Evolutionary conservation across 1,139 yeast species (phyloP), one percentile per base, ranked within the genome.

Genomic region (Hyphopichia wangnamkhiaoensis): DNA sequence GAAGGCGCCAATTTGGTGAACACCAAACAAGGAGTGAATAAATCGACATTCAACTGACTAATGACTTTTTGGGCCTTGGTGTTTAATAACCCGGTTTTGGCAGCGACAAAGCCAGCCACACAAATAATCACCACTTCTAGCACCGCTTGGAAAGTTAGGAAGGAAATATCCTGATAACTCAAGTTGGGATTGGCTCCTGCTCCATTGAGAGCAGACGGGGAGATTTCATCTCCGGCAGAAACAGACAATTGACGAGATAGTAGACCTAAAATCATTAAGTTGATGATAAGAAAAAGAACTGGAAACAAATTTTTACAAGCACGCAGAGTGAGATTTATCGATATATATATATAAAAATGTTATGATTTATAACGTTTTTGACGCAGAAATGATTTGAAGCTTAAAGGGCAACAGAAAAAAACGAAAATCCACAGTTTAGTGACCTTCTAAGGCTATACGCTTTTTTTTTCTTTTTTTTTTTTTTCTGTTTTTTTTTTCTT

Each of bases 21-120:
- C 49, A 87, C 87, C 64, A 87, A 76, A 48, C 94, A 86, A 5
- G 95, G 95, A 16, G 95, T 87, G 64, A 87, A 85, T 40, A 87
- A 67, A 61, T 84, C 89, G 31, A 87, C 94, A 52, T 87, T 87
- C 37, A 87, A 68, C 41, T 74, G 72, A 16, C 88, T 80, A 21
- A 87, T 65, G 37, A 76, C 76, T 55, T 82, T 82, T 50, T 85
- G 91, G 19, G 83, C 87, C 33, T 70, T 68, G 29, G 80, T 68
- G 41, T 73, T 76, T 35, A 86, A 71, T 31, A 84, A 62, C 2
- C 86, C 84, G 3, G 74, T 54, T 43, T 71, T 68, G 21, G 93
- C 87, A 3, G 88, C 84, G 53, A 82, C 56, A 53, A 78, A 85
- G 19, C 95, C 95, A 16, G 86, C 79, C 33, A 80, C 56, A 52